phyloP scores from a whole-genome alignment of 2,329 filamentous ascomycete genomes.

The Talaromyces islandicus region DNA sequence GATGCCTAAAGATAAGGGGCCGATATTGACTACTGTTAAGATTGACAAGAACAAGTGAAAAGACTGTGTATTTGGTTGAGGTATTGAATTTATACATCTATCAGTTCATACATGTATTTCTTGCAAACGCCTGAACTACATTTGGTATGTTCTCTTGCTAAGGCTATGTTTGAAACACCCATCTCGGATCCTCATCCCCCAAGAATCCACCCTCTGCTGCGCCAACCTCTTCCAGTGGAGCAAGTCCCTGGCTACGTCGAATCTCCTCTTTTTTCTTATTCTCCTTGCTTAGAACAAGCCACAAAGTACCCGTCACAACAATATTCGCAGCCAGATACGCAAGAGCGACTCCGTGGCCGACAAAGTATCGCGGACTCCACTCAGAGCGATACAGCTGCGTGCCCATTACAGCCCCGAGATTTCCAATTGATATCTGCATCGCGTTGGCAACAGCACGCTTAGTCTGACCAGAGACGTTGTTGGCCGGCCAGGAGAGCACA shows the following conservation, averaged over 20 bases:
- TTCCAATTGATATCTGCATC: slow-evolving; percentile 68
- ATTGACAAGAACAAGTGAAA: neutral
- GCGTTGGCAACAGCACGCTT: slow-evolving; percentile 21
- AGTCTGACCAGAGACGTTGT: slow-evolving; percentile 33
- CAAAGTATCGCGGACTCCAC: slow-evolving; percentile 56
- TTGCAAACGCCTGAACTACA: neutral
- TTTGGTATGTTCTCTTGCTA: neutral
- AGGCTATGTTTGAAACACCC: slow-evolving; percentile 46
- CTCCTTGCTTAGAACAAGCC: slow-evolving; percentile 50
- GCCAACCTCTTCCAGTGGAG: slow-evolving; percentile 39
- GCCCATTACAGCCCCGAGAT: slow-evolving; percentile 62
- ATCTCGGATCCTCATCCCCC: slow-evolving; percentile 59
- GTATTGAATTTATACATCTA: neutral
- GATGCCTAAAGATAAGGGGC: neutral
- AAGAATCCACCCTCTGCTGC: slow-evolving; percentile 48
- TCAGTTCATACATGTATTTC: neutral
- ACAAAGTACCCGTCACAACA: slow-evolving; percentile 48
- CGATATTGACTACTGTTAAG: neutral
- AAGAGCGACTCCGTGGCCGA: slow-evolving; percentile 63
- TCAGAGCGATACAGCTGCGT: slow-evolving; percentile 59
- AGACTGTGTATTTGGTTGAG: neutral
- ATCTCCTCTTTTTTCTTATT: slow-evolving; percentile 49
- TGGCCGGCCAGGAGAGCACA: slow-evolving; percentile 12
- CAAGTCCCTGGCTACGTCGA: slow-evolving; percentile 35
- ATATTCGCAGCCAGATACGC: slow-evolving; percentile 58